Conservation (phyloP, 1,284 basidiomycete species). For the Rhodotorula sp. region DNA sequence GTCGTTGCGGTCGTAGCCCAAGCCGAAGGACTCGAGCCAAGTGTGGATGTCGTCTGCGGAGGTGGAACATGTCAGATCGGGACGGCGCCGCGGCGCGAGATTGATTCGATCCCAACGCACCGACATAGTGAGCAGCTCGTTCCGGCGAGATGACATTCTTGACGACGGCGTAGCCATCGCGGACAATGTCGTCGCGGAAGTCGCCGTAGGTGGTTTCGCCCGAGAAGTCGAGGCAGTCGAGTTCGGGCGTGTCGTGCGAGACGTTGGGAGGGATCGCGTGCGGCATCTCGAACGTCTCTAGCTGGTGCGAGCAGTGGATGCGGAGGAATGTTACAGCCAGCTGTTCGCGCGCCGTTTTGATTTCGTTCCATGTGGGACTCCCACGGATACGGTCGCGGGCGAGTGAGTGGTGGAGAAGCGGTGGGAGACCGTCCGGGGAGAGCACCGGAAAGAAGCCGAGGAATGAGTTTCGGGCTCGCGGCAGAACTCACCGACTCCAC, state of each 20-base stretch:
- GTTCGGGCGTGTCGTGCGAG: slow-evolving; percentile 17
- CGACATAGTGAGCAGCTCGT: slow-evolving; percentile 46
- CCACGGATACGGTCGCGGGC: too few species aligned
- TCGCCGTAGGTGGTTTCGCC: slow-evolving; percentile 15
- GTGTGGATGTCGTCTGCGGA: slow-evolving; percentile 5
- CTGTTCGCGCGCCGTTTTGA: too few species aligned
- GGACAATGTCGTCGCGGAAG: slow-evolving; percentile 23
- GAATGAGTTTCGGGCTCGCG: too few species aligned
- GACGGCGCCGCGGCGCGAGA: not conserved
- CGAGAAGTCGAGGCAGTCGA: slow-evolving; percentile 24
- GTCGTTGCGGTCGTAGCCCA: slow-evolving; percentile 47
- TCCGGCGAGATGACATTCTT: slow-evolving; percentile 46
- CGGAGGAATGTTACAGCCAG: too few species aligned
- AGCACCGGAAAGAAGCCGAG: too few species aligned
- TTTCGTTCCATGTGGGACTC: not conserved
- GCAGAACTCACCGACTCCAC: too few species aligned
- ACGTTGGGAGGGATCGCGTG: slow-evolving; percentile 15
- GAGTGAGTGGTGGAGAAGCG: not conserved
- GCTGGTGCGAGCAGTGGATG: too few species aligned
- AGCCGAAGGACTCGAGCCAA: slow-evolving; percentile 38
- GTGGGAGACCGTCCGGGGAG: too few species aligned
- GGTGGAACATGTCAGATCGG: not conserved
- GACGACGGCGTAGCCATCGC: slow-evolving; percentile 48
- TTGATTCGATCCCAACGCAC: not conserved
- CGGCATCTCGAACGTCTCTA: not conserved